Conservation (phyloP, 2,329 filamentous ascomycete species). For the Fonsecaea monophora region DNA sequence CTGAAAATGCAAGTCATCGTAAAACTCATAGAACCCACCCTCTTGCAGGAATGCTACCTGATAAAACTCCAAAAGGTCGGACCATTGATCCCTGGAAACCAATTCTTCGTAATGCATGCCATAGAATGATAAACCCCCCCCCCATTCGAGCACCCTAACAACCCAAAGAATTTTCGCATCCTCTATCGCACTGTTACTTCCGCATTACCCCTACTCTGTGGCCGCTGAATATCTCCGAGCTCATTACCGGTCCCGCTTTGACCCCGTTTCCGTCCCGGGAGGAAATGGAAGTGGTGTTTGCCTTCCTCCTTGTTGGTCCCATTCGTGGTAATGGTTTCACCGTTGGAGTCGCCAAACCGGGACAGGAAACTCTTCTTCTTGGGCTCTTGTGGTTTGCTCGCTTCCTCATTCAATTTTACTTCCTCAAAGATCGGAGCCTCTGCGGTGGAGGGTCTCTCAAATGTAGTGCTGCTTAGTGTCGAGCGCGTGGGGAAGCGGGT, state of each 20-base stretch:
- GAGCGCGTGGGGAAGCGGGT: conserved; percentile 66
- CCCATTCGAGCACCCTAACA: neutral
- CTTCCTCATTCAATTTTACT: conserved; percentile 81
- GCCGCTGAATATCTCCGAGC: conserved; percentile 67
- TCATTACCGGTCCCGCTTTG: conserved; percentile 75
- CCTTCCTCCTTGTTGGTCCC: conserved; percentile 43
- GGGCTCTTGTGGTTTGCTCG: conserved; percentile 58
- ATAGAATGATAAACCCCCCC: conserved; percentile 26
- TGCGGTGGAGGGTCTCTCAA: conserved; percentile 65
- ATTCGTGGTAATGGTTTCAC: conserved; percentile 44
- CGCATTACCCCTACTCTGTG: conserved; percentile 40
- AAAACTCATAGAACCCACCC: neutral
- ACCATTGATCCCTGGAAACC: conserved; percentile 13
- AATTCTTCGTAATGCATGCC: conserved; percentile 34
- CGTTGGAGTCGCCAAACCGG: conserved; percentile 71
- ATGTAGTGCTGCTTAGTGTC: conserved; percentile 63
- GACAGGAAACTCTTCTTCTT: conserved; percentile 84
- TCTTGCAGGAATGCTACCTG: neutral
- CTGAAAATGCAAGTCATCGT: conserved; percentile 12
- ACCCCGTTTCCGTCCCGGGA: conserved; percentile 74
- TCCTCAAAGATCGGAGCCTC: conserved; percentile 73
- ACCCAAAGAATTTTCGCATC: neutral
- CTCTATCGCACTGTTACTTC: conserved; percentile 39
- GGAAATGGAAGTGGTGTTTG: conserved; percentile 64
- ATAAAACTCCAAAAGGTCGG: conserved; percentile 18